Conservation (phyloP, 116 monocot genomes). For the Zostera marina region DNA sequence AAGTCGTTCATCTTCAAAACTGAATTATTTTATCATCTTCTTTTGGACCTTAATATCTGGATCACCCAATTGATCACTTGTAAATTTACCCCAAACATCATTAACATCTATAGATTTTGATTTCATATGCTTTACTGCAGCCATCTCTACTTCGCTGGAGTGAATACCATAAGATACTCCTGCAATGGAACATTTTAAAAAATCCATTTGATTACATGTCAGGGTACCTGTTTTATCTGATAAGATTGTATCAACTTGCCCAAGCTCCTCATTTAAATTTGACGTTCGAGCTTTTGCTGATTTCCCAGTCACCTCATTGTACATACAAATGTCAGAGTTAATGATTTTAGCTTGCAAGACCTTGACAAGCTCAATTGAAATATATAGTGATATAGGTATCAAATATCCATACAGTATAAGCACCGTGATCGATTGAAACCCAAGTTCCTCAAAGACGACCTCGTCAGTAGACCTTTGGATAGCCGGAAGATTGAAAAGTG, state of each 20-base stretch:
- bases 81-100: slow-evolving; percentile 23
- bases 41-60: slow-evolving; percentile 32
- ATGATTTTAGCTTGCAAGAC: slow-evolving; percentile 86
- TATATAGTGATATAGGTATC: slow-evolving; percentile 85
- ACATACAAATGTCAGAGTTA: slow-evolving; percentile 85
- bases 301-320: slow-evolving; percentile 65
- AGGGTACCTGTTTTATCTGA: slow-evolving; percentile 94
- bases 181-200: slow-evolving; percentile 75
- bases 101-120: slow-evolving; percentile 29
- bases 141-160: slow-evolving; percentile 78
- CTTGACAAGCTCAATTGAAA: slow-evolving; percentile 90
- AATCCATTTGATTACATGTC: slow-evolving; percentile 92
- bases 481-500: slow-evolving; percentile 61
- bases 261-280: slow-evolving; percentile 94
- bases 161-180: slow-evolving; percentile 71
- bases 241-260: slow-evolving; percentile 86
- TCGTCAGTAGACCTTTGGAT: slow-evolving; percentile 70
- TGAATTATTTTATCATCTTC: slow-evolving; percentile 56
- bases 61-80: slow-evolving; percentile 2
- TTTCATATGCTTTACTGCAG: slow-evolving; percentile 69
- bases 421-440: slow-evolving; percentile 65
- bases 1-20: slow-evolving; percentile 73
- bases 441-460: slow-evolving; percentile 85
- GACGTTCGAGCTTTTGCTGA: slow-evolving; percentile 79
- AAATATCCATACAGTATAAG: slow-evolving; percentile 88